phyloP scores from a whole-genome alignment of 2,329 filamentous ascomycete genomes.

The Mycosphaerella sp. region DNA sequence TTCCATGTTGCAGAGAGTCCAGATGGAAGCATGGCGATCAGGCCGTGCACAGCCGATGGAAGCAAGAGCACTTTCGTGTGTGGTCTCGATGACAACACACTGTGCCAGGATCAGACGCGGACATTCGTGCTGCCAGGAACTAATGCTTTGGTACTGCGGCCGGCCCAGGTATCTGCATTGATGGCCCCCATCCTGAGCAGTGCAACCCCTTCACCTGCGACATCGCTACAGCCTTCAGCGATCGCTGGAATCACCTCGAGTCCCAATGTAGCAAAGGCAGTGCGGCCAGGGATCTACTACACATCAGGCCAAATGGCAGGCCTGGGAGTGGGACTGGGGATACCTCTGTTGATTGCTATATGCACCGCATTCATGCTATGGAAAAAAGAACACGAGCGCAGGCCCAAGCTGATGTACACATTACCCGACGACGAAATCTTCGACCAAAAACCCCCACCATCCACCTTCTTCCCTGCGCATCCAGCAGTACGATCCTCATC shows the following conservation, averaged over 20 bases:
- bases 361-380: constrained; percentile 21
- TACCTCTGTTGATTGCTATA: constrained; percentile 28
- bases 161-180: constrained; percentile 28
- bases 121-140: constrained; percentile 27
- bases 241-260: constrained; percentile 1
- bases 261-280: background rate
- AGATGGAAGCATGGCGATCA: constrained; percentile 21
- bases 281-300: constrained; percentile 11
- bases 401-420: constrained; percentile 31
- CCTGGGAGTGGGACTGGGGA: constrained; percentile 26
- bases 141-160: constrained; percentile 26
- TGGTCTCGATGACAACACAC: constrained; percentile 25
- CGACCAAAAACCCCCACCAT: constrained; percentile 21
- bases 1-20: constrained; percentile 2
- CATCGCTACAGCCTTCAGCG: constrained; percentile 8
- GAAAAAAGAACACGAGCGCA: constrained; percentile 19
- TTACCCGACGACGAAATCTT: constrained; percentile 28
- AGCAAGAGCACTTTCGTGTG: constrained; percentile 30
- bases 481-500: constrained; percentile 10
- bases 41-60: constrained; percentile 23
- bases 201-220: background rate
- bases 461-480: constrained; percentile 3
- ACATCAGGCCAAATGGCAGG: constrained; percentile 28
- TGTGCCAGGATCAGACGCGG: constrained; percentile 22
- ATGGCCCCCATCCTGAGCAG: constrained; percentile 20